Percentiles rank a stretch among this genome's conserved stretches.
Evolutionary conservation across 305 asterid species (phyloP).

Genomic region (Fraxinus xanthoxyloides): DNA sequence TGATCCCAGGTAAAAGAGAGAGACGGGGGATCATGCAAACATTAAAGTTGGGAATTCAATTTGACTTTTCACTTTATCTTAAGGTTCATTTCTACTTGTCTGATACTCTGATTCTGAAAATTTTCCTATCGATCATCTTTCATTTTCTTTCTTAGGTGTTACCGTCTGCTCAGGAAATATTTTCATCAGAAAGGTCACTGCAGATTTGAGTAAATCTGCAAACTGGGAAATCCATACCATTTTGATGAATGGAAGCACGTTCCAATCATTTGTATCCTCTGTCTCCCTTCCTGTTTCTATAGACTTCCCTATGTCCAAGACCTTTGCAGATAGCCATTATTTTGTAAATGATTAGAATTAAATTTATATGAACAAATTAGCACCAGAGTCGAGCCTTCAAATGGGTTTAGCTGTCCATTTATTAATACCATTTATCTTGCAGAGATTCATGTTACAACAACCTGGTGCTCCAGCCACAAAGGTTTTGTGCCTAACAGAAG

Average conservation of each 20-base stretch:
- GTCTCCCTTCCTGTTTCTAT: neutral
- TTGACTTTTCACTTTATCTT: too few relatives aligned
- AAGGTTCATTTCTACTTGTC: neutral
- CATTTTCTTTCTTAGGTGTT: neutral
- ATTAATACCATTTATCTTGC: slow-evolving; percentile 25
- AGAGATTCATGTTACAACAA: slow-evolving; percentile 68
- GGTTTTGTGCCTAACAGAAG: slow-evolving; percentile 83
- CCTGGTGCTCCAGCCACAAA: slow-evolving; percentile 61
- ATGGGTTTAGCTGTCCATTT: neutral
- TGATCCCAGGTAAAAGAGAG: neutral
- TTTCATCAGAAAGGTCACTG: neutral
- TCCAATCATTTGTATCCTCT: neutral
- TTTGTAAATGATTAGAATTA: neutral
- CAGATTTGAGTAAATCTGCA: neutral
- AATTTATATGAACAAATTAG: neutral
- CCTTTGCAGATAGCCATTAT: neutral
- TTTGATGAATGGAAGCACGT: neutral
- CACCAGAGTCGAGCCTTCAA: neutral
- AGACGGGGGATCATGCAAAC: neutral
- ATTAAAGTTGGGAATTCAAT: neutral
- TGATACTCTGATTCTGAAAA: neutral
- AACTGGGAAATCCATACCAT: neutral
- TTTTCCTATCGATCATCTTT: neutral
- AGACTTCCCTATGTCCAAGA: neutral
- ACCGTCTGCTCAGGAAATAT: neutral